Evolutionary conservation across 2,329 filamentous ascomycete species (phyloP).

Genomic region (Macrophomina phaseolina): DNA sequence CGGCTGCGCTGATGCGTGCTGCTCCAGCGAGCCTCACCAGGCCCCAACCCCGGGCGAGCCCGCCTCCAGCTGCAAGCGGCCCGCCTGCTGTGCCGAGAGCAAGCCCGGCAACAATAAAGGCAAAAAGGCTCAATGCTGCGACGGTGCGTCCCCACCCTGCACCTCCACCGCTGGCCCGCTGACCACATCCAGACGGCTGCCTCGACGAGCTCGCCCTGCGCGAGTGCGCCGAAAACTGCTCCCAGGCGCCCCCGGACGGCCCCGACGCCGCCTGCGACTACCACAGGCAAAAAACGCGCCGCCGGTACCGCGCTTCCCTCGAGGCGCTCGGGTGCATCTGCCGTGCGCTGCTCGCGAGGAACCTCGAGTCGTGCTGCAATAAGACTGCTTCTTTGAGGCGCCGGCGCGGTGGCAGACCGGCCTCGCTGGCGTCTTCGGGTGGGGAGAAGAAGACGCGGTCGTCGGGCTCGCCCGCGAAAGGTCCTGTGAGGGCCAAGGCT

Average conservation of each 20-base stretch:
- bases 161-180: not conserved
- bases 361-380: conserved; percentile 25
- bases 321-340: conserved; percentile 26
- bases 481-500: not conserved
- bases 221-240: conserved; percentile 1
- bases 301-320: conserved; percentile 13
- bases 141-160: not conserved
- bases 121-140: conserved; percentile 20
- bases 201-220: conserved; percentile 23
- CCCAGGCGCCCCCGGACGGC: not conserved
- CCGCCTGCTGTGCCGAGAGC: conserved; percentile 2
- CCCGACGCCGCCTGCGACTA: conserved; percentile 1
- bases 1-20: not conserved
- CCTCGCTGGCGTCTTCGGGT: not conserved
- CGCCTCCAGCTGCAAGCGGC: not conserved
- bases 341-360: conserved; percentile 11
- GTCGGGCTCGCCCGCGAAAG: not conserved
- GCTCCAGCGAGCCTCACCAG: not conserved
- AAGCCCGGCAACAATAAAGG: not conserved
- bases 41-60: not conserved
- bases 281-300: conserved; percentile 19
- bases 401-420: not conserved
- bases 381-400: conserved; percentile 5
- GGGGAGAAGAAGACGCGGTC: not conserved
- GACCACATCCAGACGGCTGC: not conserved